A percentile compares a stretch with the other conserved stretches of the same genome.
Conservation (phyloP, 306 rosid species). For the Parietaria judaica region DNA sequence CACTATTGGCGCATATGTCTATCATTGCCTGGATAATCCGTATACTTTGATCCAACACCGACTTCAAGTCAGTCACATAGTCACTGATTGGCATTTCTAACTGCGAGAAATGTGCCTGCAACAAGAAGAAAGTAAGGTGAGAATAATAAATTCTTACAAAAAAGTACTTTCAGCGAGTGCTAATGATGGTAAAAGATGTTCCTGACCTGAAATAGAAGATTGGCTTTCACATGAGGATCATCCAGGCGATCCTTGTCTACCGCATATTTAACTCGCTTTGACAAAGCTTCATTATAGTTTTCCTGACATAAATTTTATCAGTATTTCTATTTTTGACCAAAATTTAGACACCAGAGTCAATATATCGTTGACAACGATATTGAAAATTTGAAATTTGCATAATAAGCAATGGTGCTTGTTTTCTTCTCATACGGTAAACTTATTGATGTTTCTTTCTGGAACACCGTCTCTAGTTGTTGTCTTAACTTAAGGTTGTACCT, state of each 20-base stretch:
- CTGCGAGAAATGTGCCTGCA: conserved; percentile 89
- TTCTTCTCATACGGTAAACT: too few species aligned
- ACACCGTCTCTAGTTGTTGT: too few species aligned
- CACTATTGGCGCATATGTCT: conserved; percentile 92
- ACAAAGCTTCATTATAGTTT: conserved; percentile 67
- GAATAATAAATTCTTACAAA: conserved; percentile 7
- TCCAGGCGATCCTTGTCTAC: conserved; percentile 80
- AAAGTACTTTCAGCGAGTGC: conserved; percentile 7
- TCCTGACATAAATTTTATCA: conserved; percentile 37
- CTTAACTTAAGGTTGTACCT: conserved; percentile 59
- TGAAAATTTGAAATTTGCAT: not conserved
- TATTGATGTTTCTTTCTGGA: too few species aligned
- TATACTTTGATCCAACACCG: conserved; percentile 94
- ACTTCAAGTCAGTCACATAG: conserved; percentile 85
- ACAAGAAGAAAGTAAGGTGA: conserved; percentile 16
- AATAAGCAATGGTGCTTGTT: too few species aligned
- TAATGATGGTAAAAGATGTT: conserved; percentile 21
- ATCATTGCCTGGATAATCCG: conserved; percentile 97
- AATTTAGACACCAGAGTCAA: not conserved
- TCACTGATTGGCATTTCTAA: conserved; percentile 89
- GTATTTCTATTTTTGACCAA: too few species aligned
- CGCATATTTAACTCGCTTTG: conserved; percentile 62
- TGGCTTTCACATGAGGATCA: conserved; percentile 87
- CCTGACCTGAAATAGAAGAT: conserved; percentile 85
- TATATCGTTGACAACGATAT: too few species aligned